Conservation (phyloP, 805 yeast genomes). For the Debaryomyces prosopidis region DNA sequence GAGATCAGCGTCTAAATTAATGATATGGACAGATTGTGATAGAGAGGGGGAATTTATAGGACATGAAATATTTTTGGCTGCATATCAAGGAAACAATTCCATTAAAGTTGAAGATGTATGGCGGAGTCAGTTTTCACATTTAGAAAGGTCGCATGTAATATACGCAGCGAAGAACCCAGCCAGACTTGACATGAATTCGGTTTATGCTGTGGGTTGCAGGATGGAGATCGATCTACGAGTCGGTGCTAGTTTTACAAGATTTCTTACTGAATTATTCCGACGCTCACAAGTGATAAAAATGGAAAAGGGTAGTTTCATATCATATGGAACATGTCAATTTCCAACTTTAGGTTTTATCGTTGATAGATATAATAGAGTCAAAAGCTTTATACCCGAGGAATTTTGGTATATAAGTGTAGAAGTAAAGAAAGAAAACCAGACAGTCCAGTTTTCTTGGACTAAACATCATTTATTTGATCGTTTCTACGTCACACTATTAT, state of each 20-base stretch:
- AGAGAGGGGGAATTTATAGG: conserved; percentile 96
- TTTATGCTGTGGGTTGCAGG: conserved; percentile 83
- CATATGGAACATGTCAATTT: conserved; percentile 94
- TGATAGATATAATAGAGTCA: conserved; percentile 78
- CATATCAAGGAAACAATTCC: conserved; percentile 48
- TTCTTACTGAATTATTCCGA: conserved; percentile 59
- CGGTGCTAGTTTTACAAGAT: conserved; percentile 86
- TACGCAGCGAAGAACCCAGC: conserved; percentile 73
- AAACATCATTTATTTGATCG: conserved; percentile 74
- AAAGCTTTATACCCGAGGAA: conserved; percentile 68
- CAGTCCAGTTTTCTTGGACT: conserved; percentile 65
- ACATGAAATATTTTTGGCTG: conserved; percentile 74
- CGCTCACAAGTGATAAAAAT: conserved; percentile 27
- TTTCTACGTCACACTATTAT: conserved; percentile 59
- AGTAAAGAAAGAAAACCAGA: conserved; percentile 42
- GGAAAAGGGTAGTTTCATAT: conserved; percentile 39
- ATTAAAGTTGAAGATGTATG: conserved; percentile 48
- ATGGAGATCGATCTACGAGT: conserved; percentile 86
- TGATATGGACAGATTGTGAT: conserved; percentile 99
- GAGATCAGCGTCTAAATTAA: conserved; percentile 55
- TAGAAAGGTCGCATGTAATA: conserved; percentile 72
- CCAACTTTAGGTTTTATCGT: conserved; percentile 97
- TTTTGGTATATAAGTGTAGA: conserved; percentile 75
- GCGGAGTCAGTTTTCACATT: conserved; percentile 86
- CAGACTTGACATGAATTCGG: conserved; percentile 62